Conservation (phyloP, 2,329 filamentous ascomycete species). For the Calonectria pseudoturangicola region DNA sequence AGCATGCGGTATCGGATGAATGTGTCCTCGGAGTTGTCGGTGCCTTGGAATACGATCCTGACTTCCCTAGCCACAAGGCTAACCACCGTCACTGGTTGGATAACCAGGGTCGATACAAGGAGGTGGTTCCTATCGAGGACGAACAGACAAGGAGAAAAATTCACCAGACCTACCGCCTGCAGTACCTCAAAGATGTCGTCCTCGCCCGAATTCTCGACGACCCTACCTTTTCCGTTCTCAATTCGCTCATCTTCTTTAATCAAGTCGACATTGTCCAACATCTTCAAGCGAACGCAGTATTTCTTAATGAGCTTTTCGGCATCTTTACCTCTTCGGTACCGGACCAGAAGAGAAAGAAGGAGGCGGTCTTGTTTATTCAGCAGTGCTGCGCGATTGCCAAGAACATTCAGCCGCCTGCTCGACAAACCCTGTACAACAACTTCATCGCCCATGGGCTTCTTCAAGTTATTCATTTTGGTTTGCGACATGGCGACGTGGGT, state of each 20-base stretch:
- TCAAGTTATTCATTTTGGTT: conserved; percentile 91
- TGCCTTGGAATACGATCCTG: conserved; percentile 96
- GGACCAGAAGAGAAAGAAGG: conserved; percentile 86
- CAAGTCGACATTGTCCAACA: conserved; percentile 98
- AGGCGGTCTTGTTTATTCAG: conserved; percentile 96
- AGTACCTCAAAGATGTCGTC: conserved; percentile 99
- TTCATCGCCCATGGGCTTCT: conserved; percentile 92
- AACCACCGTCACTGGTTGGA: conserved; percentile 96
- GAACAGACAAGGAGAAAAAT: conserved; percentile 90
- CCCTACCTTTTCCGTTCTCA: conserved; percentile 97
- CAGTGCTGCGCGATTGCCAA: conserved; percentile 97
- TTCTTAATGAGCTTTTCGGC: conserved; percentile 89
- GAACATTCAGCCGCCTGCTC: conserved; percentile 88
- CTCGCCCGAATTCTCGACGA: conserved; percentile 97
- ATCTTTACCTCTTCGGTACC: conserved; percentile 83
- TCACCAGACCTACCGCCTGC: conserved; percentile 94
- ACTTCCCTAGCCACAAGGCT: conserved; percentile 97
- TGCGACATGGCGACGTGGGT: conserved; percentile 88
- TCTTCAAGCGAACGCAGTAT: conserved; percentile 86
- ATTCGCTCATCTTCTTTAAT: conserved; percentile 98
- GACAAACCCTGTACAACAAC: conserved; percentile 90
- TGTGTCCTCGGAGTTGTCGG: conserved; percentile 94
- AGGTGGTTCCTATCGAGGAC: conserved; percentile 95
- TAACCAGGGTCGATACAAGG: conserved; percentile 93
- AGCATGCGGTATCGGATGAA: conserved; percentile 92